Evolutionary conservation across 1,284 basidiomycete species (phyloP), one percentile per base, ranked within the genome.

Genomic region (Stygiomarasmius scandens): DNA sequence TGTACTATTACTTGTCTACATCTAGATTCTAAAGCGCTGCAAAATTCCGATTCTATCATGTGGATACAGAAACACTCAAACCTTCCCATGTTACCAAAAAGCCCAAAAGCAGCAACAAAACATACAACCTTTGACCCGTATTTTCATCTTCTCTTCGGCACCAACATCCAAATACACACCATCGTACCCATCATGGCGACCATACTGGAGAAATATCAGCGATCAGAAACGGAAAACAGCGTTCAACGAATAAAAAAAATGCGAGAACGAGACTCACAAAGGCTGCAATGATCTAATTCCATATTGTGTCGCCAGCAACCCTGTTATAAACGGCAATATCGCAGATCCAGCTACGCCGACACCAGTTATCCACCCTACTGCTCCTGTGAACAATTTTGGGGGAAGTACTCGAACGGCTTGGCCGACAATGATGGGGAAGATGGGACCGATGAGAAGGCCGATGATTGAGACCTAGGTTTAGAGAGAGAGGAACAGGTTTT

Each of bases 171-270:
- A 3, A 69, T 59, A 34, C 67, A 12, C 19, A 66, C 41, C 67
- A 70, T 67, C 9, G 61, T 58, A 12, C 59, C 58, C 63, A 72
- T 68, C 71, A 71, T 72, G 0, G 66, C 61, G 11, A 71, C 62
- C 63, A 73, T 62, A 32, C 67, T 72, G 38, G 51, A 11, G 29
- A 32, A 47, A 41, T 10, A 52, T 48, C 34, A 29, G 22, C 16
- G 44, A 27, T 20, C 8, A 9, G 46, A n/a, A 45, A 38, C 8
- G 27, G 19, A 12, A 4, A 4, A 3, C 23, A 54, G n/a, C n/a
- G 27, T 3, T 38, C 23, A 47, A 2, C 3, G 1, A 41, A 52
- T 27, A 24, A 10, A 52, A n/a, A 19, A 43, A 45, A 19, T 12
- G 32, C 1, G 52, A 55, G 36, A 3, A 23, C 12, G 12, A 12